phyloP scores from a whole-genome alignment of 1,284 basidiomycete species.

The Termitomyces sp. region DNA sequence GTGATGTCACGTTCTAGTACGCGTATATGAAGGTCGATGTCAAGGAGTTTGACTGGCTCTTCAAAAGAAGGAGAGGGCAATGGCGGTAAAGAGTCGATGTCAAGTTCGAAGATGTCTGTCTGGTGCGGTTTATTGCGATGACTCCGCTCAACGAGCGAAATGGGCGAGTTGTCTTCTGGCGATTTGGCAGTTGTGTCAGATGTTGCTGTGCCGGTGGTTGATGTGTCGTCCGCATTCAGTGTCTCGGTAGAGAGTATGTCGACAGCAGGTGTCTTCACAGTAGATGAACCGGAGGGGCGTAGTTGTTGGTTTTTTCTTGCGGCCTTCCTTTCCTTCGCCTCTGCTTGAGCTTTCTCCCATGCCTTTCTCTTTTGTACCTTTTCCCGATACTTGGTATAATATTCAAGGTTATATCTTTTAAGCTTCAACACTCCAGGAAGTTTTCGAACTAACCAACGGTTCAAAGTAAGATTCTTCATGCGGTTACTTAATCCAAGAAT shows the following conservation, averaged over 20 bases:
- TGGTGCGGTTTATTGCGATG: conserved; percentile 8
- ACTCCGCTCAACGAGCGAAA: conserved; percentile 7
- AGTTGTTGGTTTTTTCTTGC: not conserved
- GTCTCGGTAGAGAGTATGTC: not conserved
- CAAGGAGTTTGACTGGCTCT: conserved; percentile 36
- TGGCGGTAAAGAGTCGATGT: conserved; percentile 27
- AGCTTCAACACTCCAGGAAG: conserved; percentile 35
- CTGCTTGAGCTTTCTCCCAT: not conserved
- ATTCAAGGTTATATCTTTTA: conserved; percentile 42
- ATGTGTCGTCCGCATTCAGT: not conserved
- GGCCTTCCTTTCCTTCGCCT: not conserved
- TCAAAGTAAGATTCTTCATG: conserved; percentile 46
- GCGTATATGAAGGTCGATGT: conserved; percentile 49
- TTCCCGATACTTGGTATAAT: conserved; percentile 27
- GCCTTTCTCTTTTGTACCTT: not conserved
- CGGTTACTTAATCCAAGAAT: conserved; percentile 53
- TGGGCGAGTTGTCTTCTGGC: not conserved
- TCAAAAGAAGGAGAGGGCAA: conserved; percentile 12
- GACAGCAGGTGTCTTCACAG: not conserved
- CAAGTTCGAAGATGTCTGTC: conserved; percentile 26
- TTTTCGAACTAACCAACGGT: conserved; percentile 51
- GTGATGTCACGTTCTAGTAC: conserved; percentile 49
- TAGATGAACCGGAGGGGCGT: not conserved
- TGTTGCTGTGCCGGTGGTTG: not conserved
- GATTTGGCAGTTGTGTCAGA: not conserved